Evolutionary conservation across 345 rosid species (phyloP), one percentile per base, ranked within the genome.

Genomic region (Microthlaspi erraticum): DNA sequence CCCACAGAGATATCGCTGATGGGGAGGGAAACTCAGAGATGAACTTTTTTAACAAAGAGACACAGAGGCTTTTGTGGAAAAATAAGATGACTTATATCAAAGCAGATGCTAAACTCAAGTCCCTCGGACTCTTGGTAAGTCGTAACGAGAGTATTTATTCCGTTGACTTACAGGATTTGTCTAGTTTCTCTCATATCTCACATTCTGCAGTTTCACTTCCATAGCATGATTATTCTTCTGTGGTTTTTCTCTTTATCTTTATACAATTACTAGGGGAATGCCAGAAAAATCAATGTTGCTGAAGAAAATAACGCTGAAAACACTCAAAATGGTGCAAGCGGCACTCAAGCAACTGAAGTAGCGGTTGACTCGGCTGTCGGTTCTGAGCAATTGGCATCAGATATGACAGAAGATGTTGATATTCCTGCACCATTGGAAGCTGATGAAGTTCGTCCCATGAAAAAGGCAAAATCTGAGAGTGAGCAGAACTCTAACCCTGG

Each of bases 11-110:
- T 36, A 33, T 51, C 62, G 60, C 48, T 31, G 79, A 64, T 67
- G 65, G 20, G 36, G 80, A 77, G 78, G 75, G 29, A 46, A 62
- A 5, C 54, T 76, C 83, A 0, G 99, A 91, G 80, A 75, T 84
- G 4, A 94, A 94, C 83, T 85, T 66, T 41, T 73, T 91, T 77
- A 89, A 72, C 32, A 94, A 91, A 73, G 95, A 89, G 43, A 85
- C 86, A 10, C 97, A 88, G 76, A 94, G 83, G 83, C 95, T 89
- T 73, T 60, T 91, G 44, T 94, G 99, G 96, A 94, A 91, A 67
- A 88, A 85, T 56, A 94, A 85, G 71, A 74, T 91, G 87, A 74
- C 72, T 64, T 91, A 88, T 56, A 77, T 84, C 4, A 94, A 88
- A 48, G 88, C 99, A 16, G 97, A 94, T 73, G 86, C 82, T 11